Evolutionary conservation across 306 rosid species (phyloP), one percentile per base, ranked within the genome.

Genomic region (Hippophae rhamnoides): DNA sequence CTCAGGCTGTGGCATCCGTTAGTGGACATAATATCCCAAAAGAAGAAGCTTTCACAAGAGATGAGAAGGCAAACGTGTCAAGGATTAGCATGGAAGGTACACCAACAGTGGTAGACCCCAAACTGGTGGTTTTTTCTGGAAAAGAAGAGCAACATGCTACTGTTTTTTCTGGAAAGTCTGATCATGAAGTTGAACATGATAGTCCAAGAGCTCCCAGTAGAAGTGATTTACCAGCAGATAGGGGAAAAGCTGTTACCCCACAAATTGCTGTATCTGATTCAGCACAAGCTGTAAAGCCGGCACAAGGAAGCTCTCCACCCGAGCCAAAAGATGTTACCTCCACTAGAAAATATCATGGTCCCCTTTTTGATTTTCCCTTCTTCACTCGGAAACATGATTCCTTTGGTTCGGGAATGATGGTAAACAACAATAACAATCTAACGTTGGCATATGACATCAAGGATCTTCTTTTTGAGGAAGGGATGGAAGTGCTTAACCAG

Each of bases 341-440:
- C 41, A 64, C 83, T 54, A 78, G 89, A 79, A 92, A 92, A 80
- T 87, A 92, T 75, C 86, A 92, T 75, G 98, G 98, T 47, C 98
- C 98, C 49, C 83, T 92, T 43, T 92, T 92, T 84, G 98, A 92
- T 84, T 92, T 92, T 72, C 98, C 98, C 41, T 85, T 80, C 76
- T 92, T 87, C 77, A 92, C 96, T 48, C 74, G 96, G 89, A 87
- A 85, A 66, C 87, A 81, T 41, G 98, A 92, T 64, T 92, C 96
- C 12, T 76, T 87, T 66, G 98, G 98, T 66, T 82, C 93, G 31
- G 86, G 92, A 13, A 72, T 81, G 83, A 68, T 79, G 86, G 77
- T 68, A 43, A 89, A 80, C 73, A 82, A 59, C 76, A 81, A 76
- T 68, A 90, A 78, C 75, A 82, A 79, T 75, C 72, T 92, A 69